Evolutionary conservation across 2,329 filamentous ascomycete genomes (phyloP), one percentile per base, ranked within the genome.

Genomic region (Exophiala sp.): DNA sequence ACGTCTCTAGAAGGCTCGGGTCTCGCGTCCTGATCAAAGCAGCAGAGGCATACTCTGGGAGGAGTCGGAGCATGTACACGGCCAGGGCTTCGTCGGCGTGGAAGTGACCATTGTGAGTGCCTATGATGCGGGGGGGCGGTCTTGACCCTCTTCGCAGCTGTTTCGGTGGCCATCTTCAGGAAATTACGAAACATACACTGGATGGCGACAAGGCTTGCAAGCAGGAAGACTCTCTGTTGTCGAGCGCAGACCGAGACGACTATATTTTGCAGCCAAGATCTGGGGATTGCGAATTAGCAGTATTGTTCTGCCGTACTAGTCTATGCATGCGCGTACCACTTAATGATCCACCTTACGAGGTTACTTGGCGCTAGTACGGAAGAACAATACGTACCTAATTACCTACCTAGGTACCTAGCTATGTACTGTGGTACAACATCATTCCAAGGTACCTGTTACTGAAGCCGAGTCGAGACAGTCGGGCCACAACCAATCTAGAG

Each of bases 41-140:
- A 21, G 88, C 83, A 60, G 78, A 72, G 48, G 76, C 68, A 75
- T 97, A 98, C 52, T 83, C 73, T 18, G 93, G 91, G 14, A 97
- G 85, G 50, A 86, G 80, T 58, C 89, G 88, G 61, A 98, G 86
- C 77, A 98, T 88, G 76, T 95, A 89, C 58, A 98, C 90, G 51
- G 93, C 93, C 37, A 98, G 82, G 54, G 93, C 91, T 74, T 98
- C 93, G 70, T 98, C 93, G 68, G 93, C 93, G 74, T 98, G 93
- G 79, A 98, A 98, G 76, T 96, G 89, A 61, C 93, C 93, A 73
- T 85, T 96, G 79, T 98, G 93, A 23, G 93, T 98, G 65, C 90
- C 93, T 66, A 96, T 94, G 61, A 82, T 71, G 58, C 85, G 72
- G 56, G 73, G n/a, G 71, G 56, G 80, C 76, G 61, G 84, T 87